Evolutionary conservation across 2,329 filamentous ascomycete species (phyloP), one percentile per base, ranked within the genome.

Genomic region (Colletotrichum kahawae): DNA sequence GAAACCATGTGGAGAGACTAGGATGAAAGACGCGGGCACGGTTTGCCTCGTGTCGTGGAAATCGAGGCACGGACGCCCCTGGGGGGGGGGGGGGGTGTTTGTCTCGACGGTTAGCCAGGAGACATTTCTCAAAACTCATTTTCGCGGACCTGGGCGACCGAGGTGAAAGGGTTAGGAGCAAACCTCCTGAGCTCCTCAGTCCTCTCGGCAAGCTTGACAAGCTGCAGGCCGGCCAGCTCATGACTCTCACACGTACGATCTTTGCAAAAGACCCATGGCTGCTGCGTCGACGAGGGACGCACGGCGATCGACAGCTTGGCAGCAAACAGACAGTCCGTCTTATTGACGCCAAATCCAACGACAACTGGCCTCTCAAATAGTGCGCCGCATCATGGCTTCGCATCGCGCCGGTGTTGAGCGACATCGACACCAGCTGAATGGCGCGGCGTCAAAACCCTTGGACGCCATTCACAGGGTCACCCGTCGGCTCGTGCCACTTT

Each of bases 1-100:
- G 62, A 67, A 72, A 67, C 57, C 38, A 63, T 57, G 72, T 72
- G 60, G 63, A 72, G 72, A 43, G 72, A 36, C 62, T 38, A 63
- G 71, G 60, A 74, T 74, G 59, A 70, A 59, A 70, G 59, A 60
- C 70, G 60, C 48, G 48, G 67, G 36, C 51, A 43, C 34, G 60
- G 34, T 70, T 51, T 60, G 71, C 57, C 59, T 60, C 71, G 67
- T 70, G 71, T 70, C 62, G 21, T 69, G 24, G n/a, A 36, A 29
- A 66, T 36, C 24, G 67, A 48, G 54, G 59, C 67, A 66, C 67
- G 62, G 62, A 38, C 67, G 36, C 51, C 57, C 43, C 29, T 56
- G 16, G 33, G 43, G 24, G 21, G 16, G 33, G 43, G 24, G 21
- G n/a, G n/a, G 36, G 43, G 7, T 67, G 43, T 67, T 56, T 68